phyloP scores from a whole-genome alignment of 2,329 filamentous ascomycete species.

The Penicillium janthinellum region DNA sequence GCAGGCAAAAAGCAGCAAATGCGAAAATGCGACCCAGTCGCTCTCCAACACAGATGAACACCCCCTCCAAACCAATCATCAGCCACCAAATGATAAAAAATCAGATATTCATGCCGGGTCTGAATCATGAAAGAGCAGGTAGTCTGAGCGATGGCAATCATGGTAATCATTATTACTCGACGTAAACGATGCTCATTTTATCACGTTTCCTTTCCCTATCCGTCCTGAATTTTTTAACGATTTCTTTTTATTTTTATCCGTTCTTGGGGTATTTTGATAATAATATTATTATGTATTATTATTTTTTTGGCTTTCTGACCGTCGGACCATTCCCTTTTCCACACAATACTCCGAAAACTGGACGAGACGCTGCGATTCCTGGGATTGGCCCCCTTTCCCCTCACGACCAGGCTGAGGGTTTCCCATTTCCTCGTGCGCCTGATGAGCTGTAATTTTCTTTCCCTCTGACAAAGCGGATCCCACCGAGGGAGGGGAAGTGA shows the following conservation, averaged over 20 bases:
- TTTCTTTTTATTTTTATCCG: neutral
- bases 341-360: constrained; percentile 22
- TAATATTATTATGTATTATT: neutral
- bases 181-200: neutral
- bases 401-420: constrained; percentile 23
- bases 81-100: neutral
- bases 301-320: neutral
- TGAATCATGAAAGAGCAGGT: neutral
- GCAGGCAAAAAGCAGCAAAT: neutral
- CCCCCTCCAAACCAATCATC: neutral
- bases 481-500: neutral
- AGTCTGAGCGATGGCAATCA: neutral
- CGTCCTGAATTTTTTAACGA: neutral
- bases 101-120: neutral
- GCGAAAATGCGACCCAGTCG: neutral
- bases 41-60: neutral
- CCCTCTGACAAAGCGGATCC: constrained; percentile 10
- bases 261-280: neutral
- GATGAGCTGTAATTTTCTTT: constrained; percentile 14
- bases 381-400: constrained; percentile 29
- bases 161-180: neutral
- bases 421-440: constrained; percentile 18
- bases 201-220: neutral
- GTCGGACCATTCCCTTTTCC: constrained; percentile 27
- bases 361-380: constrained; percentile 3